phyloP scores from a whole-genome alignment of 2,329 filamentous ascomycete species.

The Alternaria sp. region DNA sequence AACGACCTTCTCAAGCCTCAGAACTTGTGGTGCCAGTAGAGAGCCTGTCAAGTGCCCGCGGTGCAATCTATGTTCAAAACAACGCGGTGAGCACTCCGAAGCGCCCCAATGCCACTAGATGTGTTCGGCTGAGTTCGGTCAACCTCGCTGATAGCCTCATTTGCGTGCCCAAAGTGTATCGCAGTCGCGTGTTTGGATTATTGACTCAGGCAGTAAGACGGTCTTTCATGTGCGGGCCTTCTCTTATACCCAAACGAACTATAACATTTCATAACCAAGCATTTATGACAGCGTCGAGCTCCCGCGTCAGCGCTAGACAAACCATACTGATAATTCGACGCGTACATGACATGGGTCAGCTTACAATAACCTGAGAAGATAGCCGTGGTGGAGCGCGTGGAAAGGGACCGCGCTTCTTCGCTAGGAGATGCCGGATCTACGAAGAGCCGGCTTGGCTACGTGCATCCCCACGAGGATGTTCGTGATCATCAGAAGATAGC shows the following conservation, averaged over 20 bases:
- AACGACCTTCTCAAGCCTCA: background rate
- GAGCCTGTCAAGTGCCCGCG: background rate
- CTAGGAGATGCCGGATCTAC: constrained; percentile 1
- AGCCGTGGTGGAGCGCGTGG: background rate
- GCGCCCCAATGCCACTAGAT: background rate
- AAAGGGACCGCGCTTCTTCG: constrained; percentile 4
- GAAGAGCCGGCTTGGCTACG: constrained; percentile 3
- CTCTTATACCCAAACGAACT: background rate
- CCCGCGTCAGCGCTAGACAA: background rate
- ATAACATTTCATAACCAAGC: background rate
- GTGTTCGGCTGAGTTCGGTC: background rate
- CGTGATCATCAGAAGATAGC: constrained; percentile 9
- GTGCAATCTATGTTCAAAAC: background rate
- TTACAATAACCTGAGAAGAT: background rate
- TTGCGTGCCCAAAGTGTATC: background rate
- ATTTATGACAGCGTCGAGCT: background rate
- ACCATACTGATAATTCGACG: background rate
- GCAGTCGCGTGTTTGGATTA: background rate
- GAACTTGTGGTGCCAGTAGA: background rate
- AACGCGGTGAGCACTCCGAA: background rate
- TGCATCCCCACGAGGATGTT: constrained; percentile 2
- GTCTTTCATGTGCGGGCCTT: constrained; percentile 3
- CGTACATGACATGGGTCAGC: background rate
- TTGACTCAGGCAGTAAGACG: background rate
- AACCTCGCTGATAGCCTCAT: background rate